Evolutionary conservation across 345 rosid genomes (phyloP).

Genomic region (Eucalyptus regnans): DNA sequence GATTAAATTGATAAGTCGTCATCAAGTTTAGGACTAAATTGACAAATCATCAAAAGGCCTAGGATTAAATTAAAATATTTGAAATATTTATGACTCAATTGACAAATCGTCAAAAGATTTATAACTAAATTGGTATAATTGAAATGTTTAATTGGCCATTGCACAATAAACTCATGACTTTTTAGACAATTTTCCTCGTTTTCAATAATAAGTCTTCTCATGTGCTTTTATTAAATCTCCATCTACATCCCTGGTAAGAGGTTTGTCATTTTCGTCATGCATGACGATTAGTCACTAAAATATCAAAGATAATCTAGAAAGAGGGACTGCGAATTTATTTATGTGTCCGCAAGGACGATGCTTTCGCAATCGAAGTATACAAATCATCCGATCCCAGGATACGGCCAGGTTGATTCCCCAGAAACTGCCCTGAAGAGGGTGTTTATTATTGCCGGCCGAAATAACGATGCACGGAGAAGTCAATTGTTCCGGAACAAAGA

Average conservation of each 20-base stretch:
- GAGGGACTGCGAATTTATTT: neutral
- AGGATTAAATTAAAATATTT: no score
- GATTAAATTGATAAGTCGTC: no score
- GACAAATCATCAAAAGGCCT: fast-evolving
- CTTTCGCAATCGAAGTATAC: neutral
- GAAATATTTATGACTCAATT: no score
- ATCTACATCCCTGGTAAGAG: neutral
- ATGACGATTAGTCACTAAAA: neutral
- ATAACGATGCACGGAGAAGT: neutral
- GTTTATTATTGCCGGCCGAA: neutral
- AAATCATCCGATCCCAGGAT: neutral
- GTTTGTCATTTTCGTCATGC: neutral
- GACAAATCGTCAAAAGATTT: fast-evolving
- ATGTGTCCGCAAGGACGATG: neutral
- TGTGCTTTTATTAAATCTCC: neutral
- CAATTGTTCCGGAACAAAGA: neutral
- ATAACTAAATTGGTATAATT: no score
- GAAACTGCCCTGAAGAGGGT: neutral
- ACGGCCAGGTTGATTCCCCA: neutral
- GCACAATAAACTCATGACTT: neutral
- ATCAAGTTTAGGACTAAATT: no score
- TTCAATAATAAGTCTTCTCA: neutral
- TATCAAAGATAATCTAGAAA: neutral
- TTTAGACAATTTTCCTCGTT: neutral
- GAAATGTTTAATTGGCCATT: neutral